Conservation (phyloP, 106 monocot genomes). For the Posidonia australis region DNA sequence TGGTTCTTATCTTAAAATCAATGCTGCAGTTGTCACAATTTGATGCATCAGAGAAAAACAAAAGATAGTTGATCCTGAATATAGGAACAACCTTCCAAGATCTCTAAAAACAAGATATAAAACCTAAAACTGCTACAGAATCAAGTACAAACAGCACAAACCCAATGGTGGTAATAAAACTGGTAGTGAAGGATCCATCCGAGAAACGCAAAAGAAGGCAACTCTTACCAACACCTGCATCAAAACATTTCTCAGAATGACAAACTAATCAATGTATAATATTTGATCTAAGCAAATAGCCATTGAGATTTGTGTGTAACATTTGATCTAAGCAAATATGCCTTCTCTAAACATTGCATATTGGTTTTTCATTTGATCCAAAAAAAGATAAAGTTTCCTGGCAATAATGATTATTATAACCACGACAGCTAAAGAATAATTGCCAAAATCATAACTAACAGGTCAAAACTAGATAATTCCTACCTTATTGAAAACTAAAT, state of each 20-base stretch:
- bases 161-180: constrained; percentile 30
- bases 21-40: constrained; percentile 25
- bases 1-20: constrained; percentile 65
- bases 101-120: not conserved
- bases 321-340: not conserved
- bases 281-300: not conserved
- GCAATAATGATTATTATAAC: too few species aligned
- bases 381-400: too few species aligned
- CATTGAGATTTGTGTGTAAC: not conserved
- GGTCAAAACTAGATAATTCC: not conserved
- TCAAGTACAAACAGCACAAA: not conserved
- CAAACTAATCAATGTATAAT: not conserved
- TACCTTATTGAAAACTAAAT: not conserved
- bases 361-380: too few species aligned
- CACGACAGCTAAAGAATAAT: too few species aligned
- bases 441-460: not conserved
- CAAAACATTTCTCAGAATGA: not conserved
- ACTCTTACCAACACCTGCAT: constrained; percentile 28
- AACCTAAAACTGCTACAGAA: not conserved
- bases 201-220: constrained; percentile 27
- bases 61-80: not conserved
- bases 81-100: not conserved
- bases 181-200: constrained; percentile 28
- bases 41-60: not conserved
- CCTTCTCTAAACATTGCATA: not conserved